Conservation (phyloP, 208 protist species). For the Leishmania lainsoni region DNA sequence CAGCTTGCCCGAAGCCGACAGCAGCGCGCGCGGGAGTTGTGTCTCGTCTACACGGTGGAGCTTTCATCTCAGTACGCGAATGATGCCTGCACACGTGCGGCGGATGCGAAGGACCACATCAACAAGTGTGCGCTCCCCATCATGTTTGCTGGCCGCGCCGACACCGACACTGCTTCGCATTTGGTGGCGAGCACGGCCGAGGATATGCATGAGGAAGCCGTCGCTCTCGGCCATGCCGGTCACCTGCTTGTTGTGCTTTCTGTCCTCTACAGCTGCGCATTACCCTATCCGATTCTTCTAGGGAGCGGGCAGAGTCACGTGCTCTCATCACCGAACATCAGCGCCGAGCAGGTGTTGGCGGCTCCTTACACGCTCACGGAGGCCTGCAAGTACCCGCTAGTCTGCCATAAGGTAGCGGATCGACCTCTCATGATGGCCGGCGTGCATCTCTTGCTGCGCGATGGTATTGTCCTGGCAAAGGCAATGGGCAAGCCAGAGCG, state of each 20-base stretch:
- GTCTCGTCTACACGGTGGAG: constrained; percentile 38
- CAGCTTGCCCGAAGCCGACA: constrained; percentile 34
- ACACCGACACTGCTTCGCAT: constrained; percentile 24
- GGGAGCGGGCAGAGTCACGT: constrained; percentile 49
- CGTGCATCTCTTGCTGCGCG: constrained; percentile 38
- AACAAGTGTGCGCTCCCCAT: constrained; percentile 30
- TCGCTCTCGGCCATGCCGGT: constrained; percentile 55
- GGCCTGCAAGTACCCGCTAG: constrained; percentile 47
- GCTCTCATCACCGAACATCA: constrained; percentile 26
- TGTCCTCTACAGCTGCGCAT: constrained; percentile 52
- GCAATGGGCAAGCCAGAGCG: constrained; percentile 53
- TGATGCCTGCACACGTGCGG: constrained; percentile 10
- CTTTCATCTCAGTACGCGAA: constrained; percentile 33
- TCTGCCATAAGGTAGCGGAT: constrained; percentile 35
- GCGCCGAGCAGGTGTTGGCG: constrained; percentile 20
- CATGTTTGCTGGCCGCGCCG: constrained; percentile 17
- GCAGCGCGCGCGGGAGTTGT: constrained; percentile 29
- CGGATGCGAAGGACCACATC: constrained; percentile 41
- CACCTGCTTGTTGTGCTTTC: constrained; percentile 58
- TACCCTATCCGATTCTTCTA: constrained; percentile 66
- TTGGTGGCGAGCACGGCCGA: constrained; percentile 36
- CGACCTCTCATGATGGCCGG: constrained; percentile 59
- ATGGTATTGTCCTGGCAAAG: constrained; percentile 39
- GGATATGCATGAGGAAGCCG: constrained; percentile 51
- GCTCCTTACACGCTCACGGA: constrained; percentile 28